Percentiles rank a stretch among this genome's conserved stretches.
phyloP scores from a whole-genome alignment of 2,329 filamentous ascomycete species.

The Apiospora marii region DNA sequence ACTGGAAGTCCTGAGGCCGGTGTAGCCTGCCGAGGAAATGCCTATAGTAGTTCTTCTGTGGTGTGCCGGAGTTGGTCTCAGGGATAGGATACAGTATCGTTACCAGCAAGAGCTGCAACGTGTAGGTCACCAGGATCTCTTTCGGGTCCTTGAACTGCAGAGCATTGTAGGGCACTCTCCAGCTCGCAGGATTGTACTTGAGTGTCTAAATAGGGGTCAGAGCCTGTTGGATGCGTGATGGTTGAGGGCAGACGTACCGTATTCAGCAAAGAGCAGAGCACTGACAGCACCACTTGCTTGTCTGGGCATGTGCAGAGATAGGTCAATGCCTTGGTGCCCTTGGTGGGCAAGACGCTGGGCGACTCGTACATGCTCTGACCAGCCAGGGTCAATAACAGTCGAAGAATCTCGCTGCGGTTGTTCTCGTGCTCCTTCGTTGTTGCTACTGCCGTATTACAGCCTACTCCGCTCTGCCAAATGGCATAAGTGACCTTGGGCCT shows the following conservation, averaged over 20 bases:
- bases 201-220: conserved; percentile 67
- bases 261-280: conserved; percentile 92
- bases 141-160: conserved; percentile 91
- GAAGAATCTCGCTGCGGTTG: conserved; percentile 89
- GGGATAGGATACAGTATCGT: conserved; percentile 88
- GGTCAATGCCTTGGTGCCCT: conserved; percentile 84
- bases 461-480: conserved; percentile 98
- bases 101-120: conserved; percentile 87
- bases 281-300: conserved; percentile 88
- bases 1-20: conserved; percentile 95
- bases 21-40: conserved; percentile 92
- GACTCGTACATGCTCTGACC: conserved; percentile 95
- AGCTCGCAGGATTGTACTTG: conserved; percentile 94
- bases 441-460: conserved; percentile 87
- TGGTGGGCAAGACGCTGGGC: conserved; percentile 78
- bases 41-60: conserved; percentile 90
- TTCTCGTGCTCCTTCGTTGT: conserved; percentile 93
- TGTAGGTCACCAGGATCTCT: conserved; percentile 90
- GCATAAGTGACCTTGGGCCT: conserved; percentile 87
- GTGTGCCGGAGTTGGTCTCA: conserved; percentile 69
- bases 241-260: conserved; percentile 67
- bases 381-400: conserved; percentile 83
- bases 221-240: not conserved
- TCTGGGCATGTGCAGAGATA: conserved; percentile 89
- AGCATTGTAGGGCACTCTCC: conserved; percentile 93